A percentile compares a stretch with the other conserved stretches of the same genome.
These are phyloP conservation scores for Globisporangium apiculatum DNA, from an alignment of 352 stramenopile species.

Conservation along the genomic window DNA sequence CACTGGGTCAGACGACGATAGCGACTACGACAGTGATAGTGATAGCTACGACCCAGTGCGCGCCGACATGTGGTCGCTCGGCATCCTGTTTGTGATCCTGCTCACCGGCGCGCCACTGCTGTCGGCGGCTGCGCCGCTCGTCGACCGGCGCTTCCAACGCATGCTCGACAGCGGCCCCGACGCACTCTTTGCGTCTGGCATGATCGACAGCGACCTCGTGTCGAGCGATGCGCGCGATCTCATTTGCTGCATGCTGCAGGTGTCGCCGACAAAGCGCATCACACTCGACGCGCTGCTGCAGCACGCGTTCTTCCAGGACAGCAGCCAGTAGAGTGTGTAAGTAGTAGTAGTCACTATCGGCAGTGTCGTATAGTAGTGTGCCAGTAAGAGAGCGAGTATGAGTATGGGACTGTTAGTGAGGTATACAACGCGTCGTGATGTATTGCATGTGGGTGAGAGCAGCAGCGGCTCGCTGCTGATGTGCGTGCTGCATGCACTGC, in stretches of 20 bases:
- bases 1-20: constrained; percentile 2
- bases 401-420: not conserved
- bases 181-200: constrained; percentile 8
- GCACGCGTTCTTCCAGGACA: constrained; percentile 25
- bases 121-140: constrained; percentile 20
- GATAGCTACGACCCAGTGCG: constrained; percentile 33
- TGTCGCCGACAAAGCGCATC: constrained; percentile 29
- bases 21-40: constrained; percentile 21
- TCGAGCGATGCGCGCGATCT: constrained; percentile 26
- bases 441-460: not conserved
- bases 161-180: constrained; percentile 16
- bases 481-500: too few relatives aligned
- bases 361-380: too few relatives aligned
- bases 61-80: constrained; percentile 60
- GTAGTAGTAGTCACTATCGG: too few relatives aligned
- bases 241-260: constrained; percentile 39
- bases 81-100: constrained; percentile 59
- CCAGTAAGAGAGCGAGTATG: not conserved
- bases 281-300: constrained; percentile 31
- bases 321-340: not conserved
- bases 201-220: constrained; percentile 7
- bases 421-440: not conserved
- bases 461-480: too few relatives aligned
- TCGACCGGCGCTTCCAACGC: constrained; percentile 23
- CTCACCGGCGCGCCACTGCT: constrained; percentile 42